These are phyloP conservation scores for Zasmidium cellare DNA, from an alignment of 2,329 filamentous ascomycete genomes.

Conservation along the genomic window DNA sequence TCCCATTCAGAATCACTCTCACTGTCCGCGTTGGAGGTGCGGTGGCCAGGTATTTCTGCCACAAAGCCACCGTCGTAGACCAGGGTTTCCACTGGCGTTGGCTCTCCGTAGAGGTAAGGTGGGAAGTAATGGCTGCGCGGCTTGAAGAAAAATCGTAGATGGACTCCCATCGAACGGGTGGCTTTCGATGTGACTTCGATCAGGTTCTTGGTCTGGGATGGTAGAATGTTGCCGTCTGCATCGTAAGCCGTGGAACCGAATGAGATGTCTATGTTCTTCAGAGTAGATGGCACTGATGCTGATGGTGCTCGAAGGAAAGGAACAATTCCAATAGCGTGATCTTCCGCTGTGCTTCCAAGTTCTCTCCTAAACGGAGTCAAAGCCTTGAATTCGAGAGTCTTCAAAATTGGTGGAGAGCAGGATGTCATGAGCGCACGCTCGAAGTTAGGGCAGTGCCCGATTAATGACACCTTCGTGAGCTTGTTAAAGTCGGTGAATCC, in stretches of 20 bases:
- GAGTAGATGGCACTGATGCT: conserved; percentile 6
- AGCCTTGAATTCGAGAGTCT: conserved; percentile 10
- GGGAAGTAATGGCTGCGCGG: conserved; percentile 19
- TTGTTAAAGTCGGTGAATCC: conserved; percentile 20
- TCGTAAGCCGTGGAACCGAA: conserved; percentile 1
- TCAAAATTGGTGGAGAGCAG: conserved; percentile 18
- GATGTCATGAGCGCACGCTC: conserved; percentile 24
- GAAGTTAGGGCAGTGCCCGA: conserved; percentile 20
- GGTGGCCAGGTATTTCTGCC: background rate
- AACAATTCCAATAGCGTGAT: conserved; percentile 4
- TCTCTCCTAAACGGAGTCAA: conserved; percentile 11
- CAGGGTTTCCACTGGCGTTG: conserved; percentile 8
- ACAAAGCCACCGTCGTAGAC: conserved; percentile 4
- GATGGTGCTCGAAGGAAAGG: conserved; percentile 24
- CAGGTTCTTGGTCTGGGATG: background rate
- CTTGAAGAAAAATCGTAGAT: conserved; percentile 10
- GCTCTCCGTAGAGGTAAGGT: conserved; percentile 24
- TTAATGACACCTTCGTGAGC: conserved; percentile 16
- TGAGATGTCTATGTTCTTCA: conserved; percentile 10
- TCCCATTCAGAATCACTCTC: conserved; percentile 11
- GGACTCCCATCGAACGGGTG: conserved; percentile 6
- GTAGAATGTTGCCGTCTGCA: background rate
- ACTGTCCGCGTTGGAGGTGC: background rate
- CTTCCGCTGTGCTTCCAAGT: background rate
- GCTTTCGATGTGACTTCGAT: conserved; percentile 12